A percentile compares a stretch with the other conserved stretches of the same genome.
Conservation (phyloP, 2,329 filamentous ascomycete species). For the Fusarium begoniae region DNA sequence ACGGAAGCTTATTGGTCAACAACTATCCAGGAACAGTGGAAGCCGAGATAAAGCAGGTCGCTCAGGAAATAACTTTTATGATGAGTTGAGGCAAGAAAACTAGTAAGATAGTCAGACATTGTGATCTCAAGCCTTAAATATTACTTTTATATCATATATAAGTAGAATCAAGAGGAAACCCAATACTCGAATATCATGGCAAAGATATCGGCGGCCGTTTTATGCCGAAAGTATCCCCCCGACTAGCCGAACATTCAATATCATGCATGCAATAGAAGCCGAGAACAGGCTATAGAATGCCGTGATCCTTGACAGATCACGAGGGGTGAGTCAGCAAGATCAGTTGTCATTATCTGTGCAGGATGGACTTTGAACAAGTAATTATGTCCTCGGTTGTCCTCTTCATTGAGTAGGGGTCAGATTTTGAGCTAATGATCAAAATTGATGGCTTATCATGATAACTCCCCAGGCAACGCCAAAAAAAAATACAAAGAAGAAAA, state of each 20-base stretch:
- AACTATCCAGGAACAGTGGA: constrained; percentile 8
- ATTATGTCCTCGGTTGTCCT: neutral
- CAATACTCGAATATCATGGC: neutral
- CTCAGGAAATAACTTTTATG: neutral
- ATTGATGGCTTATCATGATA: constrained; percentile 4
- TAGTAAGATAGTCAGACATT: neutral
- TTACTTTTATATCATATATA: neutral
- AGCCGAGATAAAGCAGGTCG: constrained; percentile 29
- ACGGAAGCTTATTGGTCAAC: constrained; percentile 26
- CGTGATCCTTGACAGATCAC: neutral
- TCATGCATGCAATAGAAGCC: constrained; percentile 15
- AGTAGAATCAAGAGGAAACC: neutral
- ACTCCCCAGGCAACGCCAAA: neutral
- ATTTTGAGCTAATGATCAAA: neutral
- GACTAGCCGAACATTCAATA: constrained; percentile 18
- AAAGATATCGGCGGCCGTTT: neutral
- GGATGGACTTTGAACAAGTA: neutral
- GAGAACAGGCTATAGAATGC: constrained; percentile 12
- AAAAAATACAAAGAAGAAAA: no score
- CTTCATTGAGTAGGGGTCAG: neutral
- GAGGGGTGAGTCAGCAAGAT: neutral
- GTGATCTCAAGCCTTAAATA: neutral
- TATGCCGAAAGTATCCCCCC: constrained; percentile 42
- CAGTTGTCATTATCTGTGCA: neutral
- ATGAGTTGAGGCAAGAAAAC: neutral